These are phyloP conservation scores for Grigorovia jiainica DNA, from an alignment of 805 yeast genomes.

Conservation along the genomic window DNA sequence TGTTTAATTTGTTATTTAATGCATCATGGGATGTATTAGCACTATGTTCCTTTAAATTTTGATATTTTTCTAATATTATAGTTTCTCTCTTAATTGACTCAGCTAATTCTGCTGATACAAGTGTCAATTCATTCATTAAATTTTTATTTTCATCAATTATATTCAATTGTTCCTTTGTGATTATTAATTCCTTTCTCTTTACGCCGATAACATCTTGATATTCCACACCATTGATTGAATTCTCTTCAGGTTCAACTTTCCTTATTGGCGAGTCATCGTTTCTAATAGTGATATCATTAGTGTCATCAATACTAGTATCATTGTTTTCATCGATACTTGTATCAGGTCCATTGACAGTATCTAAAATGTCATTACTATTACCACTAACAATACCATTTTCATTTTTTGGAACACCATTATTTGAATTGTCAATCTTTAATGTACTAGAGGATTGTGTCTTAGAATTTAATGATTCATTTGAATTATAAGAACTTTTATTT, in stretches of 20 bases:
- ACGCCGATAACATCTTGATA: constrained; percentile 5
- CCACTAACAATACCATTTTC: not conserved
- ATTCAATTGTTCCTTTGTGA: constrained; percentile 53
- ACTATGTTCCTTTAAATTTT: not conserved
- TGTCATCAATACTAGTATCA: constrained; percentile 4
- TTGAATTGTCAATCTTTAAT: not conserved
- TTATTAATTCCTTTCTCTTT: constrained; percentile 19
- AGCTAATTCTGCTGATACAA: constrained; percentile 65
- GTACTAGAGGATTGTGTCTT: not conserved
- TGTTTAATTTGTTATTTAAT: not conserved
- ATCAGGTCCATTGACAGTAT: not conserved
- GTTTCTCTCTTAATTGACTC: constrained; percentile 63
- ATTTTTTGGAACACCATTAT: not conserved
- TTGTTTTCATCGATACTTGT: constrained; percentile 5
- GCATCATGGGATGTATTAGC: no score
- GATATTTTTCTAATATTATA: constrained; percentile 40
- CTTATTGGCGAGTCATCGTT: not conserved
- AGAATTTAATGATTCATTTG: not conserved
- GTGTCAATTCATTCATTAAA: constrained; percentile 51
- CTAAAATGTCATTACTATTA: constrained; percentile 4
- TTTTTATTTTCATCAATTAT: constrained; percentile 50
- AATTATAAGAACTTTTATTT: not conserved
- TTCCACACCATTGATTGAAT: constrained; percentile 9
- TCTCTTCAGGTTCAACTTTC: not conserved
- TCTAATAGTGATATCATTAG: constrained; percentile 2